phyloP scores from a whole-genome alignment of 805 yeast genomes.

The Ogataea saltuana region DNA sequence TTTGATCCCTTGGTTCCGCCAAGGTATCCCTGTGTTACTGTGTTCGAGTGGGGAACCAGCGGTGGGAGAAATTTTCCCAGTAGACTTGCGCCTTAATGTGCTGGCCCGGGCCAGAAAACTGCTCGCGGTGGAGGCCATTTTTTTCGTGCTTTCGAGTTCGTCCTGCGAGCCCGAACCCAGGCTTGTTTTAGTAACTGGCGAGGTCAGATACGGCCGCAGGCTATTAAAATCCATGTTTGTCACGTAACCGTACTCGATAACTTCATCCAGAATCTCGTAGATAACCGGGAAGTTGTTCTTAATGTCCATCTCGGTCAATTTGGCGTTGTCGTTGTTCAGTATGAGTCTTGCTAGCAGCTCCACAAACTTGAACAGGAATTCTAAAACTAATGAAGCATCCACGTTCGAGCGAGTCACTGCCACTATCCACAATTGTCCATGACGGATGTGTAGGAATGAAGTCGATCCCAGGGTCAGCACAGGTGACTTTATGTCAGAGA shows the following conservation, averaged over 20 bases:
- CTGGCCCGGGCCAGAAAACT: slow-evolving; percentile 24
- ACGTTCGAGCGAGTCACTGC: slow-evolving; percentile 89
- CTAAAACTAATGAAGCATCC: slow-evolving; percentile 79
- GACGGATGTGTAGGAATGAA: slow-evolving; percentile 76
- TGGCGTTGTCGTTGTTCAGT: slow-evolving; percentile 31
- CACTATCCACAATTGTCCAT: slow-evolving; percentile 69
- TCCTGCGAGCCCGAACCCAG: slow-evolving; percentile 7
- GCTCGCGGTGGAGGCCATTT: slow-evolving; percentile 11
- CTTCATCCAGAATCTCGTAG: slow-evolving; percentile 77
- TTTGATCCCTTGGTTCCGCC: slow-evolving; percentile 72
- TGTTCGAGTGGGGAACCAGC: slow-evolving; percentile 15
- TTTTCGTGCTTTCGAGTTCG: slow-evolving; percentile 4
- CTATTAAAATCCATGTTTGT: slow-evolving; percentile 56
- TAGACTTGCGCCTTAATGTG: slow-evolving; percentile 23
- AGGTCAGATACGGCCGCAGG: slow-evolving; percentile 37
- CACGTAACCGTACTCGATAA: slow-evolving; percentile 77
- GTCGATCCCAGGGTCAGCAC: slow-evolving; percentile 89
- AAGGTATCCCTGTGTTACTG: slow-evolving; percentile 42
- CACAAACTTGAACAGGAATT: slow-evolving; percentile 68
- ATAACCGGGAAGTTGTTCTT: slow-evolving; percentile 66
- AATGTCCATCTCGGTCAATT: slow-evolving; percentile 49
- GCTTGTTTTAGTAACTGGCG: slow-evolving; percentile 14
- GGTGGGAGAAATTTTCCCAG: slow-evolving; percentile 11
- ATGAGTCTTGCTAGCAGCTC: slow-evolving; percentile 46
- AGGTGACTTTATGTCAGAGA: slow-evolving; percentile 58